Evolutionary conservation across 208 protist species (phyloP).

Genomic region (Perkinsela sp.): DNA sequence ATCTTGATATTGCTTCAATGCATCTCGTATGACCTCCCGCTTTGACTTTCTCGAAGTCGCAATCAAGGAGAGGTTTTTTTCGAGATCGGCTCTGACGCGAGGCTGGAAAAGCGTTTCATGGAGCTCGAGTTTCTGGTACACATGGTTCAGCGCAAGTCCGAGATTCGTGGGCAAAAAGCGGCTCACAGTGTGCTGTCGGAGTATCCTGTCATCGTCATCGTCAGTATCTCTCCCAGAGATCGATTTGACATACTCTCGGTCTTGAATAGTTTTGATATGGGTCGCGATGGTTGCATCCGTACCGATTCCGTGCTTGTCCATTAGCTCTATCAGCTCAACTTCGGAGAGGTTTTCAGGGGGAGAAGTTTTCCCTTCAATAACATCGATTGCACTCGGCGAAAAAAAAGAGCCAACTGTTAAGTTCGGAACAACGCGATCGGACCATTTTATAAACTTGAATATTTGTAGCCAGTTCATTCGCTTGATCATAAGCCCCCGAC

Average conservation of each 20-base stretch:
- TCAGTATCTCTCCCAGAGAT: background rate
- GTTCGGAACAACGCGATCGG: conserved; percentile 47
- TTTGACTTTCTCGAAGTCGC: conserved; percentile 6
- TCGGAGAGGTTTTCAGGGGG: conserved; percentile 83
- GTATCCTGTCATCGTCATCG: conserved; percentile 9
- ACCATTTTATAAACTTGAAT: conserved; percentile 63
- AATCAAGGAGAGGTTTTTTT: conserved; percentile 13
- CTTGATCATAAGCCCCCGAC: conserved; percentile 49
- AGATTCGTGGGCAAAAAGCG: conserved; percentile 65
- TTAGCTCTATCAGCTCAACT: conserved; percentile 80
- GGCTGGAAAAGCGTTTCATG: conserved; percentile 11
- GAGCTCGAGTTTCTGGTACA: conserved; percentile 77
- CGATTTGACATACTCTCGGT: conserved; percentile 50
- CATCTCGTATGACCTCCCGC: conserved; percentile 6
- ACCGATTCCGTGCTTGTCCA: conserved; percentile 90
- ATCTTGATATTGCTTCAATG: conserved; percentile 3
- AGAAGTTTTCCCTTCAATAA: conserved; percentile 53
- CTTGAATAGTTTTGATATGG: conserved; percentile 86
- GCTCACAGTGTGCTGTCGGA: too few species aligned
- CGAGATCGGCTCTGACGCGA: conserved; percentile 17
- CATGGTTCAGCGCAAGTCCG: conserved; percentile 74
- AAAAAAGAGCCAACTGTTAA: conserved; percentile 65
- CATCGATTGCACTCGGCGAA: conserved; percentile 28
- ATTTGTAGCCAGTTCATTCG: conserved; percentile 75
- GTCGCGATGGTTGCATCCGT: conserved; percentile 95